Conservation (phyloP, 1,139 yeast species). For the Candida pseudocylindracea region DNA sequence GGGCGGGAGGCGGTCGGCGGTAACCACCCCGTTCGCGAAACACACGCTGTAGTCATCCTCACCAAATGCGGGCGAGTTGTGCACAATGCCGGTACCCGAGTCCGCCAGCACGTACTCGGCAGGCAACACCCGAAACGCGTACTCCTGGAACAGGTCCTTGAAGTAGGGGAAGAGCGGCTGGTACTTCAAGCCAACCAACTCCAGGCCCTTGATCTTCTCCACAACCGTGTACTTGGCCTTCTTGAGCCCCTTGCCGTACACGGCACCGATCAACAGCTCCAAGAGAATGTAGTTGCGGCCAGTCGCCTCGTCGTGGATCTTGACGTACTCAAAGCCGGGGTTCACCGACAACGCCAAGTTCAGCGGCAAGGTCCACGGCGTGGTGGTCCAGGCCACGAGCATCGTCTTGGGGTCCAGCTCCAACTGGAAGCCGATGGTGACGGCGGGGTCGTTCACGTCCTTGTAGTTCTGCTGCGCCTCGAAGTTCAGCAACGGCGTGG, state of each 20-base stretch:
- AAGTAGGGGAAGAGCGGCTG: conserved; percentile 72
- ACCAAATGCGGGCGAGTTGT: conserved; percentile 98
- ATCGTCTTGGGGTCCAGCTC: conserved; percentile 59
- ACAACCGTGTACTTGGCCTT: conserved; percentile 62
- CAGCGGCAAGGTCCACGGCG: conserved; percentile 98
- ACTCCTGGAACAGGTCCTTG: conserved; percentile 46
- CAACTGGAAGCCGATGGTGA: conserved; percentile 75
- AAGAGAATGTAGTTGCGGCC: conserved; percentile 62
- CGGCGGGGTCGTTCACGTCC: conserved; percentile 93
- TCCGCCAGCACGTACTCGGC: conserved; percentile 80
- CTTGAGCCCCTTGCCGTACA: conserved; percentile 85
- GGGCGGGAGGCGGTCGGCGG: conserved; percentile 54
- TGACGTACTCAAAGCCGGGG: conserved; percentile 78
- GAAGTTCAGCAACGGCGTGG: conserved; percentile 90
- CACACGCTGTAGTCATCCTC: conserved; percentile 91
- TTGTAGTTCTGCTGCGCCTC: conserved; percentile 98
- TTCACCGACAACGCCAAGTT: conserved; percentile 82
- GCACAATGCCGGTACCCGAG: conserved; percentile 98
- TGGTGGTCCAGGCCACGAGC: conserved; percentile 96
- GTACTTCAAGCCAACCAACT: conserved; percentile 58
- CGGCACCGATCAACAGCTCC: conserved; percentile 57
- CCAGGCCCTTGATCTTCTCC: conserved; percentile 59
- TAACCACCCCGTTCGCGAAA: conserved; percentile 49
- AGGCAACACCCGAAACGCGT: conserved; percentile 61
- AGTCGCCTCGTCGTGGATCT: conserved; percentile 74